Evolutionary conservation across 164 flowering plant genomes (phyloP).

Genomic region (Nymphaea thermarum): DNA sequence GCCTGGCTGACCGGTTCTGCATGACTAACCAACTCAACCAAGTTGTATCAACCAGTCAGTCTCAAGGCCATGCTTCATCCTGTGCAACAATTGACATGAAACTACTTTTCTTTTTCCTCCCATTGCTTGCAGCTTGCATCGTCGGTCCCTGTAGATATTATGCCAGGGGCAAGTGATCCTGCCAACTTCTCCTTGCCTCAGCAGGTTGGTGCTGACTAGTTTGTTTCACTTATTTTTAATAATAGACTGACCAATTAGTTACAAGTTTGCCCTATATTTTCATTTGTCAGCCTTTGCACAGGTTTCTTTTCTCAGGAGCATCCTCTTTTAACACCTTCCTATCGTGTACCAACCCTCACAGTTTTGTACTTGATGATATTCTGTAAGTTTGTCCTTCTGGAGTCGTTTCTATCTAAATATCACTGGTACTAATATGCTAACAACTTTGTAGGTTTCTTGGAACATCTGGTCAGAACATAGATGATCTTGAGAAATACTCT

Average conservation of each 20-base stretch:
- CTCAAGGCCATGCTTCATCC: too few relatives aligned
- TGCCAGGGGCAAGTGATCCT: conserved; percentile 87
- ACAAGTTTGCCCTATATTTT: neutral
- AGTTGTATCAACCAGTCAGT: too few relatives aligned
- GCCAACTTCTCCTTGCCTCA: conserved; percentile 89
- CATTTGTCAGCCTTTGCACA: conserved; percentile 61
- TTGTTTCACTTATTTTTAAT: neutral
- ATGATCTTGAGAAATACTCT: conserved; percentile 81
- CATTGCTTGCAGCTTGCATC: conserved; percentile 56
- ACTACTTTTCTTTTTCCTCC: neutral
- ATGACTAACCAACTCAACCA: too few relatives aligned
- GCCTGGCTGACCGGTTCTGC: too few relatives aligned
- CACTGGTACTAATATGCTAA: neutral
- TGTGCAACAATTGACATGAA: too few relatives aligned
- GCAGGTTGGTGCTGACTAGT: conserved; percentile 46
- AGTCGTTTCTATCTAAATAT: neutral
- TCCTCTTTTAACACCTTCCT: conserved; percentile 69
- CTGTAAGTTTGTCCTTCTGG: conserved; percentile 25
- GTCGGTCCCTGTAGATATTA: conserved; percentile 71
- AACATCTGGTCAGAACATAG: conserved; percentile 91
- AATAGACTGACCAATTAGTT: neutral
- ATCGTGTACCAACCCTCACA: conserved; percentile 90
- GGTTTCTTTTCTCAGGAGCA: conserved; percentile 89
- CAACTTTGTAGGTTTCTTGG: conserved; percentile 62
- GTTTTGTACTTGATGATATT: conserved; percentile 63